Percentiles rank a stretch among this genome's conserved stretches.
Conservation (phyloP, 2,329 filamentous ascomycete species). For the Eutypa lata region DNA sequence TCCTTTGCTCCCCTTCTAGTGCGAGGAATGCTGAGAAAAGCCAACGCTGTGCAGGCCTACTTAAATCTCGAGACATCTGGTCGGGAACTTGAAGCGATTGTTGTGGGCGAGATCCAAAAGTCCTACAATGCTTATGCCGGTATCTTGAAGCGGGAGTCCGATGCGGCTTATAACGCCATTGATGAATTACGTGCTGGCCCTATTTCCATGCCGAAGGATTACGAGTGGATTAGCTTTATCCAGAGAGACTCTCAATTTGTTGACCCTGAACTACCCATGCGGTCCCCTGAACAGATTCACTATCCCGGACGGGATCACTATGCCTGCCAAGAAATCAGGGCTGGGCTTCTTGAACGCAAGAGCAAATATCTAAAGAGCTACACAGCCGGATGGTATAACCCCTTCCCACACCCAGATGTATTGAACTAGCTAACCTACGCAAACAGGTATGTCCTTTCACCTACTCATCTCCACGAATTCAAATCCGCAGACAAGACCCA, state of each 20-base stretch:
- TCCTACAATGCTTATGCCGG: slow-evolving; percentile 92
- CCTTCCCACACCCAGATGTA: background rate
- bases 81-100: slow-evolving; percentile 90
- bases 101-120: slow-evolving; percentile 96
- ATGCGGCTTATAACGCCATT: slow-evolving; percentile 72
- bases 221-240: slow-evolving; percentile 86
- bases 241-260: slow-evolving; percentile 80
- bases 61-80: slow-evolving; percentile 92
- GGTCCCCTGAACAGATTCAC: slow-evolving; percentile 76
- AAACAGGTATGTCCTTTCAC: slow-evolving; percentile 85
- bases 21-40: slow-evolving; percentile 4
- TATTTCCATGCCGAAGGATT: slow-evolving; percentile 88
- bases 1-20: background rate
- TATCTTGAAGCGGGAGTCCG: slow-evolving; percentile 87
- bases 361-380: slow-evolving; percentile 99
- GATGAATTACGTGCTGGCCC: slow-evolving; percentile 82
- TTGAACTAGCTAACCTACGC: slow-evolving; percentile 17
- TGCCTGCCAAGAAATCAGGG: slow-evolving; percentile 77
- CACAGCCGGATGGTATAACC: slow-evolving; percentile 79
- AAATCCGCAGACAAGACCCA: slow-evolving; percentile 94
- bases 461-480: slow-evolving; percentile 97
- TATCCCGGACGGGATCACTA: slow-evolving; percentile 90
- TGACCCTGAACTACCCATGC: slow-evolving; percentile 75
- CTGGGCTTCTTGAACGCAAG: slow-evolving; percentile 91
- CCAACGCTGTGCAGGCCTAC: slow-evolving; percentile 63